Base-by-base conservation (phyloP, 768 basidiomycete genomes). In the Suillus subalutaceus region DNA sequence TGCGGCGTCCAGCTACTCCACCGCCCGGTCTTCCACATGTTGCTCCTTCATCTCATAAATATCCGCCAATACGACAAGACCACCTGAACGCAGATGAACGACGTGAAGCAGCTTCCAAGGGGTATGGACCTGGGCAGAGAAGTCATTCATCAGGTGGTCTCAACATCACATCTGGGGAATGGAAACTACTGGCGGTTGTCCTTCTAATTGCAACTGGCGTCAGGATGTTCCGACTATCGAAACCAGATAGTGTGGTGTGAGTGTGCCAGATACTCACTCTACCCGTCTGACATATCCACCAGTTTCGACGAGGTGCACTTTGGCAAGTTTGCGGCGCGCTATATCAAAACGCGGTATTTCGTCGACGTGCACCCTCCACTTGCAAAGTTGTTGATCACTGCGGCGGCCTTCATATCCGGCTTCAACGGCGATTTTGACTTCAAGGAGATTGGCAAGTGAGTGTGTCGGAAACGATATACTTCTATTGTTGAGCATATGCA, bases 271-370 rank as follows among this genome's bases (percentile, higher is more conserved):
- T 30, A 46, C 65, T 72, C n/a, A 65, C 35, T 5, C 41, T 37
- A 12, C 40, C 2, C 16, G 44, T 37, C 16, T 62, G 40, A 41
- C 56, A 5, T 55, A 67, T 30, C 16, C 35, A 23, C 16, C 72
- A 97, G 96, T 52, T 99, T 99, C 77, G 97, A 99, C 75, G 97
- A 99, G 77, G 97, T 98, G 0, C 97, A 99, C 76, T 99, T 99
- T 77, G 97, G 97, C 67, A 97, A 97, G 77, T 99, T 99, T 74
- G 95, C 97, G 7, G 84, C 87, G 57, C 93, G 92, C 74, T 99
- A 99, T 75, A 93, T 98, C 84, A 93, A 93, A 82, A 90, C 91
- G 46, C 86, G 89, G 69, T 96, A 94, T 77, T 95, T 92, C 72
- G 90, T 92, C 73, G 97, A 99, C 76, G 97, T 99, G 2, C 97